Evolutionary conservation across 73 alveolate genomes (phyloP), one percentile per base, ranked within the genome.

Genomic region (Paramecium caudatum): DNA sequence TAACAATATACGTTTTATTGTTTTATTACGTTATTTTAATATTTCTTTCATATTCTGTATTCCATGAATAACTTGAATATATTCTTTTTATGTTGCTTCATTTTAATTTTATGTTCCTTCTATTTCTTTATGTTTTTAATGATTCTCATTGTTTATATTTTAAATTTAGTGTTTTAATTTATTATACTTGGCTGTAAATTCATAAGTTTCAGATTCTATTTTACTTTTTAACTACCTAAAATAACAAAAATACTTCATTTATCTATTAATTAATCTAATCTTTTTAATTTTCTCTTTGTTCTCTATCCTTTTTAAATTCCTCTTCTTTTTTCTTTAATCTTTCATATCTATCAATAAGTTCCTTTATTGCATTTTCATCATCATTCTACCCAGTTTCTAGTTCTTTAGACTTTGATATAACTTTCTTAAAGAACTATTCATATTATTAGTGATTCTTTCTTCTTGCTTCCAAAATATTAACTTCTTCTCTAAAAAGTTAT

Each of bases 331-430:
- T 36, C 39, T 65, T 65, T 65, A 65, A 65, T 36, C 83, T 65
- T 8, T 65, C 83, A 65, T 65, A 65, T 32, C 83, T 46, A 65
- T 65, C 83, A 32, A 65, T 65, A 12, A 65, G 39, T 65, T 65
- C 83, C 39, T 65, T 65, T 1, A 65, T 65, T 12, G 83, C 83
- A 65, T 65, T 65, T 65, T 65, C 83, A 65, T 65, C 83, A 65
- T 65, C 83, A 65, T 65, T 65, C 39, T 65, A 33, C 9, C 83
- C 83, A 0, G 50, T 36, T 65, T 65, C 47, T 6, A 65, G 34
- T 65, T 65, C 83, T 32, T 65, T 65, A 32, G 83, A 33, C 15
- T 65, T 33, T 10, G 47, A 65, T 7, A 65, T 36, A n/a, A 65
- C 83, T 65, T 65, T 65, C 55, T 65, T 65, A 65, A 65, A 65